Conservation (phyloP, 495 filamentous ascomycete species). For the Lasiosphaeria miniovina region DNA sequence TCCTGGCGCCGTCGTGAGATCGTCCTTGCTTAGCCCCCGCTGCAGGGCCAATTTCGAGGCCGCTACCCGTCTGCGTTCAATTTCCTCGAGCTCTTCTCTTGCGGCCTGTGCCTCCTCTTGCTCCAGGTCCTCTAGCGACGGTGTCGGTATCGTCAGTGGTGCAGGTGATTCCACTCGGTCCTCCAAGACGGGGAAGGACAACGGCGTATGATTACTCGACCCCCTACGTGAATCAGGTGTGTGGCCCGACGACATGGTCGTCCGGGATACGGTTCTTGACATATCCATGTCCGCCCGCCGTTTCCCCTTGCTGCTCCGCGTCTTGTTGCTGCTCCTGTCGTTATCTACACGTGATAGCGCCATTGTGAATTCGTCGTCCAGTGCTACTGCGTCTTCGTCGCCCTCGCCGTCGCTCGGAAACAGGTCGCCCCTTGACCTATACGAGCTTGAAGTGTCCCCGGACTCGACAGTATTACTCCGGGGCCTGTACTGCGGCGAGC, state of each 20-base stretch:
- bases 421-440: conserved; percentile 89
- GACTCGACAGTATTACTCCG: conserved; percentile 82
- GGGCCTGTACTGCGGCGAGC: conserved; percentile 51
- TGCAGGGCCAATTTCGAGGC: conserved; percentile 69
- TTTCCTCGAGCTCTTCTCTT: conserved; percentile 65
- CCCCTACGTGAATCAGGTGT: conserved; percentile 31
- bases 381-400: conserved; percentile 83
- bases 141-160: conserved; percentile 24
- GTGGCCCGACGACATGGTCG: conserved; percentile 50
- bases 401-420: conserved; percentile 90
- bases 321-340: conserved; percentile 68
- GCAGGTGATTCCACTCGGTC: conserved; percentile 27
- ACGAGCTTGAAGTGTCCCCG: conserved; percentile 78
- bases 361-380: conserved; percentile 91
- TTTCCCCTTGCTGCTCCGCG: conserved; percentile 59
- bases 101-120: conserved; percentile 70
- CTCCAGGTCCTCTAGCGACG: conserved; percentile 70
- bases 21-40: conserved; percentile 58
- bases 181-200: conserved; percentile 25
- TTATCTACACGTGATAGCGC: conserved; percentile 64
- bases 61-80: conserved; percentile 66
- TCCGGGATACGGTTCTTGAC: conserved; percentile 52
- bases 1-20: conserved; percentile 22
- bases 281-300: conserved; percentile 52
- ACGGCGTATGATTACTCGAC: conserved; percentile 23